Evolutionary conservation across 352 stramenopile species (phyloP), one percentile per base, ranked within the genome.

Genomic region (Phytophthora macrochlamydospora): DNA sequence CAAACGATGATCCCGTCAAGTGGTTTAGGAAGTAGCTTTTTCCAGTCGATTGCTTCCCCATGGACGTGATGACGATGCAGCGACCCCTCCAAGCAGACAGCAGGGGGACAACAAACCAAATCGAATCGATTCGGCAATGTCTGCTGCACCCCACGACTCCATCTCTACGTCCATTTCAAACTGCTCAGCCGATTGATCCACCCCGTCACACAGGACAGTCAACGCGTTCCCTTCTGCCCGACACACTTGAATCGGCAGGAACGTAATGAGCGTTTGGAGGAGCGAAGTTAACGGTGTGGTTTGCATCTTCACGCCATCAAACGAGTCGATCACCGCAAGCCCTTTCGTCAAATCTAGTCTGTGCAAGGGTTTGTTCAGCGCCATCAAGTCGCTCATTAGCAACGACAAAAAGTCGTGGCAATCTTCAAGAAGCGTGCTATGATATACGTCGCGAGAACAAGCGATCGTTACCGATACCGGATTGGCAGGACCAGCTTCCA

Each of bases 11-110:
- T 13, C 85, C 82, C 0, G 80, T 91, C 59, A 93, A 54, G 49
- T 92, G 85, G 29, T 93, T 93, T 2, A 94, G 51, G 29, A 90
- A 92, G 49, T 92, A 94, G 49, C 82, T 91, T 42, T 93, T 92
- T 3, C 85, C 85, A 2, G 85, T 93, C 2, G 85, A 93, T 45
- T 93, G 85, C 32, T 91, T 89, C 4, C 79, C 79, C 79, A 89
- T 89, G 1, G 75, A 89, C 18, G 79, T 85, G 38, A 89, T 67
- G 30, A 86, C 79, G 6, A 86, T 56, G 46, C 79, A 89, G 18
- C 61, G 59, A 33, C 66, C 59, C 56, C 52, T 65, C 79, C 79
- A 89, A 4, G 77, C 69, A 14, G 49, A 53, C 2, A 89, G 40
- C 1, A 89, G 30, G 9, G 78, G 70, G 79, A 86, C 7, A 86